Evolutionary conservation across 371 early-diverging fungal genomes (phyloP).

Genomic region (Rhizomucor pusillus): DNA sequence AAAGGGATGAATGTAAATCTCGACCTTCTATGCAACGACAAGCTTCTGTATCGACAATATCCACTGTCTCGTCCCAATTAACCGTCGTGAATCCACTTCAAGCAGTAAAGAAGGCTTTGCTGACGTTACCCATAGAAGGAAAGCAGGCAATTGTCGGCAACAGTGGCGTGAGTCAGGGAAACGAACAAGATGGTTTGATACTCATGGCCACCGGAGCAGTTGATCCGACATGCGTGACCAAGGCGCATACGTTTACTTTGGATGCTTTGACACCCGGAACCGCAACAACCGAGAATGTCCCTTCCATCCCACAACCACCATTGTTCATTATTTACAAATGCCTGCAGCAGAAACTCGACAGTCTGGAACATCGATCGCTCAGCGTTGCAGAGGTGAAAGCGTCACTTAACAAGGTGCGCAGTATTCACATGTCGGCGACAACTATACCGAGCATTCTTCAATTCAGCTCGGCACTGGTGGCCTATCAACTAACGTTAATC

Average conservation of each 20-base stretch:
- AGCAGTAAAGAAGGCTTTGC: not conserved
- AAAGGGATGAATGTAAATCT: not conserved
- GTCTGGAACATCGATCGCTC: constrained; percentile 12
- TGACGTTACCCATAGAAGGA: not conserved
- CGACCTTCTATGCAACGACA: too few relatives aligned
- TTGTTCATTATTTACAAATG: constrained; percentile 25
- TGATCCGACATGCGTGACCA: constrained; percentile 20
- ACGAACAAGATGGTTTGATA: constrained; percentile 10
- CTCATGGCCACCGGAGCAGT: constrained; percentile 14
- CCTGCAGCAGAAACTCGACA: constrained; percentile 25
- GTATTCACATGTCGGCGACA: constrained; percentile 45
- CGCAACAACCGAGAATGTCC: constrained; percentile 8
- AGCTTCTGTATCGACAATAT: too few relatives aligned
- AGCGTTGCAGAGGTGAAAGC: constrained; percentile 28
- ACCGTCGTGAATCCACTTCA: too few relatives aligned
- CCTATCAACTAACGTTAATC: constrained; percentile 72
- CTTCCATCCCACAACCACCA: constrained; percentile 40
- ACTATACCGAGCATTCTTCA: constrained; percentile 57
- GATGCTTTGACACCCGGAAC: constrained; percentile 11
- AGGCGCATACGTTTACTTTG: constrained; percentile 21
- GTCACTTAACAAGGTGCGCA: constrained; percentile 41
- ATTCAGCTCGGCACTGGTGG: constrained; percentile 66
- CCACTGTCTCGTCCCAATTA: too few relatives aligned
- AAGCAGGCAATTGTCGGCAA: not conserved
- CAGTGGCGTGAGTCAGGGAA: not conserved